A percentile compares a stretch with the other conserved stretches of the same genome.
These are phyloP conservation scores for Neurospora africana DNA, from an alignment of 495 filamentous ascomycete genomes.

Conservation along the genomic window DNA sequence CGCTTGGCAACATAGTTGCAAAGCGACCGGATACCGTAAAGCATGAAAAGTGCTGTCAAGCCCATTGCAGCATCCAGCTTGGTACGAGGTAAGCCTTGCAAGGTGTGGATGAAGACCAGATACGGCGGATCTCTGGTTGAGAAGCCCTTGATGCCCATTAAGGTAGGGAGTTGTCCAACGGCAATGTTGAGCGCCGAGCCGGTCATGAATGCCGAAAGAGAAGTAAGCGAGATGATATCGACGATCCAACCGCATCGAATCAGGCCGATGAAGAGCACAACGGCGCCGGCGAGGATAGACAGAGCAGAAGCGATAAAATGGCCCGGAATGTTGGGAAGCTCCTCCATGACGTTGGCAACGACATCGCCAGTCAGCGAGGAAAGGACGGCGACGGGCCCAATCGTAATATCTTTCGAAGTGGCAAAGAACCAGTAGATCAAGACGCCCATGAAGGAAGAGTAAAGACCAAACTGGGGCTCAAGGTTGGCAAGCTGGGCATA, in stretches of 20 bases:
- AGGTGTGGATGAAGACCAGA: constrained; percentile 71
- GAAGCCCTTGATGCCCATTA: constrained; percentile 79
- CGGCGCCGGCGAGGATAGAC: constrained; percentile 68
- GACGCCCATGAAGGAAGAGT: constrained; percentile 97
- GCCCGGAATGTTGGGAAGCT: constrained; percentile 45
- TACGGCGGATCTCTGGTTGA: constrained; percentile 73
- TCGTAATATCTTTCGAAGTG: constrained; percentile 97
- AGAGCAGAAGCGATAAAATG: constrained; percentile 69
- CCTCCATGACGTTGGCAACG: constrained; percentile 46
- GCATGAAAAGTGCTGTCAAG: constrained; percentile 66
- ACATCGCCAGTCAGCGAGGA: constrained; percentile 82
- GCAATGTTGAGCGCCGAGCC: constrained; percentile 89
- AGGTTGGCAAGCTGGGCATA: constrained; percentile 82
- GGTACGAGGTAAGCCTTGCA: constrained; percentile 61
- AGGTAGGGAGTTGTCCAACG: constrained; percentile 69
- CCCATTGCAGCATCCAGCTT: constrained; percentile 82
- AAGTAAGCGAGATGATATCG: constrained; percentile 84
- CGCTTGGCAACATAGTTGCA: constrained; percentile 61
- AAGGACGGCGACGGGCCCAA: constrained; percentile 96
- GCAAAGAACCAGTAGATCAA: constrained; percentile 97
- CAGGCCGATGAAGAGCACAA: constrained; percentile 73
- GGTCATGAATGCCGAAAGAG: constrained; percentile 96
- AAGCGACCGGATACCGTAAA: constrained; percentile 67
- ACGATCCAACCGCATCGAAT: constrained; percentile 82
- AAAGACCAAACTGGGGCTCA: constrained; percentile 72